These are phyloP conservation scores for Didymella exigua DNA, from an alignment of 2,329 filamentous ascomycete species.

Conservation along the genomic window DNA sequence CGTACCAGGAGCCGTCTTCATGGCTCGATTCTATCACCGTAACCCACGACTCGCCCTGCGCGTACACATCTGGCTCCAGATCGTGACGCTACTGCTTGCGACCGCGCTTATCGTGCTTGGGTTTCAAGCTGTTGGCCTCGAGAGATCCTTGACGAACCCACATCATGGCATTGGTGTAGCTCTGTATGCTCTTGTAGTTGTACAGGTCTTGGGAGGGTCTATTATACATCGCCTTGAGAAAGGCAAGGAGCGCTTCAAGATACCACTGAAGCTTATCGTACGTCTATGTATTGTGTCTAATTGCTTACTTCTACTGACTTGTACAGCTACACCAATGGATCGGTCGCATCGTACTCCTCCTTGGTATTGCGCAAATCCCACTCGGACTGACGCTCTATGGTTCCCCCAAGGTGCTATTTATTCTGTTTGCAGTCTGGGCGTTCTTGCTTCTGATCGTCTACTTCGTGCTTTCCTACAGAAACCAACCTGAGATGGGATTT, in stretches of 20 bases:
- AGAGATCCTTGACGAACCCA: slow-evolving; percentile 75
- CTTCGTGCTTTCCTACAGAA: slow-evolving; percentile 79
- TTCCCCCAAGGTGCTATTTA: slow-evolving; percentile 82
- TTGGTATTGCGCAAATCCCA: slow-evolving; percentile 86
- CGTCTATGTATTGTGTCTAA: slow-evolving; percentile 18
- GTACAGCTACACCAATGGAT: slow-evolving; percentile 84
- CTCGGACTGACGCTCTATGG: slow-evolving; percentile 91
- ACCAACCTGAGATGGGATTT: slow-evolving; percentile 59
- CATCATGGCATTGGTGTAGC: slow-evolving; percentile 85
- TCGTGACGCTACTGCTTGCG: slow-evolving; percentile 69
- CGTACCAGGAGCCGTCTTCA: slow-evolving; percentile 74
- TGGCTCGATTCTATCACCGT: slow-evolving; percentile 71
- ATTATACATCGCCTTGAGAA: slow-evolving; percentile 64
- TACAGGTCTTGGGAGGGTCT: slow-evolving; percentile 73
- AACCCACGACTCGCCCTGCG: slow-evolving; percentile 67
- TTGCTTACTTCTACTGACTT: slow-evolving; percentile 17
- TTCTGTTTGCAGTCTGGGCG: slow-evolving; percentile 82
- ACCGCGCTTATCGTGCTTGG: slow-evolving; percentile 76
- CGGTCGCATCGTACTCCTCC: slow-evolving; percentile 75
- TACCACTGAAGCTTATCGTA: slow-evolving; percentile 65
- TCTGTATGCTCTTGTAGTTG: slow-evolving; percentile 73
- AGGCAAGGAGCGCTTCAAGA: slow-evolving; percentile 58
- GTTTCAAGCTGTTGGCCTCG: slow-evolving; percentile 77
- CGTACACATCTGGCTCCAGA: slow-evolving; percentile 75
- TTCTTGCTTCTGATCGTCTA: slow-evolving; percentile 74